Base-by-base conservation (phyloP, 2,329 filamentous ascomycete species). In the Cryphonectria carpinicola region DNA sequence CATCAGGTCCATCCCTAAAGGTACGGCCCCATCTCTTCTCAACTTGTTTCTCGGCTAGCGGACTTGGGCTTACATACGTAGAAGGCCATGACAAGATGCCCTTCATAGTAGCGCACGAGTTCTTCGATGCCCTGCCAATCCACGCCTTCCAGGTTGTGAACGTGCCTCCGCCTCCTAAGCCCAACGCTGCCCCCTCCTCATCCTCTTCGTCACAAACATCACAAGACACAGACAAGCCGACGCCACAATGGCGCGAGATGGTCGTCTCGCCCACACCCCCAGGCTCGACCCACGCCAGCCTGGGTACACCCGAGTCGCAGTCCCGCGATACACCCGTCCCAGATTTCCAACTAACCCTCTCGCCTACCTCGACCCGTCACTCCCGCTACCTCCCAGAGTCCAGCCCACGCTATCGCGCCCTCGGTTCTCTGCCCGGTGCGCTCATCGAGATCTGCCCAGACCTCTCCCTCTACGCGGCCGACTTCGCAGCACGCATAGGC, bases 71-170 rank as follows among this genome's bases (percentile, higher is more conserved):
- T 22, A 71, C 64, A n/a, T 65, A 22, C 62, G 11, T 2, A 37
- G 74, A 91, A 91, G 90, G 88, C 72, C 82, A 89, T 32, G 86
- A 87, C 72, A 93, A 92, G 78, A 93, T 90, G 32, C 95, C 96
- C 0, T 97, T 98, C 80, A 97, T 99, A 72, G 89, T 98, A 65
- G 96, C 96, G 5, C 96, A 99, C 80, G 96, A 99, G 79, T 98
- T 99, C 85, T 99, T 99, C 82, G 96, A 99, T 76, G 96, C 96
- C 2, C 90, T 99, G 0, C 96, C 96, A 46, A 98, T 99, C 75
- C 95, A 99, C 80, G 91, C 93, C 72, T 99, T 99, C 79, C 92
- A 98, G 80, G 92, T 93, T 19, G 86, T 95, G 66, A 79, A 81
- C 7, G 80, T 84, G 46, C 78, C 75, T 68, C 71, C 69, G n/a